Conservation (phyloP, 2,329 filamentous ascomycete species). For the Calycina marina region DNA sequence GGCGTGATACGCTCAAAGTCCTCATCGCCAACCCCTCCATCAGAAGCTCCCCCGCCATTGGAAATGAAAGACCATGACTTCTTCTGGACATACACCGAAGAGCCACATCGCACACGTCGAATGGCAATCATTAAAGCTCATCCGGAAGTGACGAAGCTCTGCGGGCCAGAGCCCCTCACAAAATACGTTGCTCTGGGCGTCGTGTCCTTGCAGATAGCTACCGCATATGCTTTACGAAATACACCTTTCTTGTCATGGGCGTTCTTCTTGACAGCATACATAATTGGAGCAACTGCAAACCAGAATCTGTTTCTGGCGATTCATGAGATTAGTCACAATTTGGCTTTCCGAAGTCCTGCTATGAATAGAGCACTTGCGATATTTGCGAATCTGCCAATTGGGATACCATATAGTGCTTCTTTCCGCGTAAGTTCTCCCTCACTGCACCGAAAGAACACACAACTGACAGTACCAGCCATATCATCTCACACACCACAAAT, state of each 20-base stretch:
- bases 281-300: constrained; percentile 88
- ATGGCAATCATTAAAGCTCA: constrained; percentile 96
- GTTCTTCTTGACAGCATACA: constrained; percentile 78
- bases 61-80: constrained; percentile 35
- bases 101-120: constrained; percentile 82
- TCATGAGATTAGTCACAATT: constrained; percentile 96
- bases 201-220: constrained; percentile 64
- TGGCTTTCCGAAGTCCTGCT: constrained; percentile 70
- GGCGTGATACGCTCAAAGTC: constrained; percentile 5
- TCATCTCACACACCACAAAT: constrained; percentile 98
- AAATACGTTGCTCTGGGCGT: constrained; percentile 84
- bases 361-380: constrained; percentile 81
- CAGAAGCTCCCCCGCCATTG: constrained; percentile 2
- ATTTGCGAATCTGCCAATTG: constrained; percentile 90
- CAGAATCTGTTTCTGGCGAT: constrained; percentile 98
- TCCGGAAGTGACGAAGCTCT: constrained; percentile 94
- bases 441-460: background rate
- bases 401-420: constrained; percentile 86
- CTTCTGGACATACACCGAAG: constrained; percentile 98
- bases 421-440: constrained; percentile 52
- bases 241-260: constrained; percentile 68
- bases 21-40: constrained; percentile 3
- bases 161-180: constrained; percentile 86
- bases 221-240: constrained; percentile 63
- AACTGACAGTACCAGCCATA: constrained; percentile 51